These are phyloP conservation scores for Aspergillus alliaceus DNA, from an alignment of 2,329 filamentous ascomycete genomes.

Conservation along the genomic window DNA sequence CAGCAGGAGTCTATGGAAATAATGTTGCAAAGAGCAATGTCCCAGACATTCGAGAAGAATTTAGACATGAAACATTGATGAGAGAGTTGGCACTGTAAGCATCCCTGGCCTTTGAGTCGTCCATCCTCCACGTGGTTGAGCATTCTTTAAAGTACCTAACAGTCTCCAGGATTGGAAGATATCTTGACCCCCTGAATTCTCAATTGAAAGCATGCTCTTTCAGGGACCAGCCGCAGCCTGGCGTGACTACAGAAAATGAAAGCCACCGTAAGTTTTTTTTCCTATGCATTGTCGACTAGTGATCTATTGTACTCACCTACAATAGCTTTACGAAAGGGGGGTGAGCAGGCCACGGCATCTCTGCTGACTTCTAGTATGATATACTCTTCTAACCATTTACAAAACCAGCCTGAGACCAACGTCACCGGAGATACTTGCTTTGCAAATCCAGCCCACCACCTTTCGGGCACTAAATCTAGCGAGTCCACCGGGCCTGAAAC, in stretches of 20 bases:
- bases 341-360: not conserved
- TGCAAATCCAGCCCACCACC: not conserved
- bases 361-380: not conserved
- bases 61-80: slow-evolving; percentile 79
- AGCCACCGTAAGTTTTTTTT: not conserved
- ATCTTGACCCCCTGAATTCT: not conserved
- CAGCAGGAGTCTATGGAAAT: slow-evolving; percentile 81
- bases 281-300: not conserved
- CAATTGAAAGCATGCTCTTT: not conserved
- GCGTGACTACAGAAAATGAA: not conserved
- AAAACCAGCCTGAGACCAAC: not conserved
- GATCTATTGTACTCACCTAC: not conserved
- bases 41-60: slow-evolving; percentile 86
- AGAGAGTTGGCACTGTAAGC: slow-evolving; percentile 81
- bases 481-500: slow-evolving; percentile 13
- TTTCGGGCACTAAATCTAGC: not conserved
- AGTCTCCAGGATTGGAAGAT: not conserved
- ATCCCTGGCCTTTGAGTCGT: not conserved
- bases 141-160: not conserved
- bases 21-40: slow-evolving; percentile 96
- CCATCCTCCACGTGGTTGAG: not conserved
- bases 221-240: not conserved
- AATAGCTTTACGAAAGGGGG: not conserved
- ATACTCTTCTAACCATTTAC: not conserved
- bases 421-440: not conserved